Evolutionary conservation across 495 filamentous ascomycete species (phyloP), one percentile per base, ranked within the genome.

Genomic region (Lasiosphaeria hispida): DNA sequence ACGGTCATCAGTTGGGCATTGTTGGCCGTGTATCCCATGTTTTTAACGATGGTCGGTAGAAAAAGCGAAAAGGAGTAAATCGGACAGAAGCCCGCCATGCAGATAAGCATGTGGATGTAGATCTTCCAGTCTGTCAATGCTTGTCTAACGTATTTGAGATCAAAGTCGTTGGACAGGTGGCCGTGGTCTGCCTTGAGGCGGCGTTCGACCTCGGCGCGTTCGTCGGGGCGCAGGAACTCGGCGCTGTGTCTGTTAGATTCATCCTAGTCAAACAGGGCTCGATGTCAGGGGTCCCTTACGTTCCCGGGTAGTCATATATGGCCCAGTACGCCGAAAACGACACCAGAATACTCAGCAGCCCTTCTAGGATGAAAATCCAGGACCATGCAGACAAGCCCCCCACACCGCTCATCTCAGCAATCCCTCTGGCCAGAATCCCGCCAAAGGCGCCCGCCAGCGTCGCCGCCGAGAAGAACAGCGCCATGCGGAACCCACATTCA

Each of bases 361-460:
- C 85, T 70, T 89, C 86, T 45, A 88, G 71, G 57, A 88, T 86
- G 65, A 87, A 88, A 43, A 88, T 87, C 85, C 85, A 87, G n/a
- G 73, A 67, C 87, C 87, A 89, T 1, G 80, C 81, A 68, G 53
- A 75, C 73, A 66, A 69, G 36, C 75, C 78, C 33, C 61, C 66
- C 17, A 63, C 59, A 40, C 56, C 48, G 19, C 58, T 43, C 85
- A 90, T 88, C 51, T 84, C 68, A 4, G 76, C 77, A 52, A 89
- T 87, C 8, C 82, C 87, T 17, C 78, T 59, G 0, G 85, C 86
- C 2, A 91, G 75, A 0, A 90, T 72, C 3, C 87, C 87, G 55
- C 87, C 86, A 61, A 89, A 91, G 6, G 81, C 82, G 37, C 85
- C 85, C 11, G 83, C 82, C 13, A 85, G 50, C 48, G 83, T 85